A percentile compares a stretch with the other conserved stretches of the same genome.
phyloP scores from a whole-genome alignment of 129 eudicot genomes.

The Flaveria sonorensis region DNA sequence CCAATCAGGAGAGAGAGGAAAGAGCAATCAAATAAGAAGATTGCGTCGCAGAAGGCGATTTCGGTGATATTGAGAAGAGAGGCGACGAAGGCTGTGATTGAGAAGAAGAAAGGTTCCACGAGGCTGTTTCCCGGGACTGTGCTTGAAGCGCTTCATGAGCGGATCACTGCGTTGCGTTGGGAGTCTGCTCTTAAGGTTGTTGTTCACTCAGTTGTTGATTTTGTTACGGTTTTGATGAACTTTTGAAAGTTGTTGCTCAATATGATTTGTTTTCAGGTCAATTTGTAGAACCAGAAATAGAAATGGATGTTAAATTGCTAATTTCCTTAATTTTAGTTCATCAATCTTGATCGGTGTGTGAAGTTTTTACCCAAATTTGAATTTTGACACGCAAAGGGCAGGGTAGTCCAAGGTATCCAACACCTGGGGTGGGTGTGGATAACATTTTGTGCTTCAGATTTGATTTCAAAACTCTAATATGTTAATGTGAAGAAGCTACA shows the following conservation, averaged over 20 bases:
- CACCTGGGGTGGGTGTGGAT: background rate
- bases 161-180: slow-evolving; percentile 94
- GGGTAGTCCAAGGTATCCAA: background rate
- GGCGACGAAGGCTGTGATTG: slow-evolving; percentile 86
- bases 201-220: background rate
- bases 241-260: background rate
- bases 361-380: background rate
- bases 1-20: slow-evolving; percentile 61
- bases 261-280: too few species aligned
- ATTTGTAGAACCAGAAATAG: too few species aligned
- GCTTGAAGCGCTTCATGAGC: slow-evolving; percentile 94
- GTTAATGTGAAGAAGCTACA: too few species aligned
- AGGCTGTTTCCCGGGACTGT: slow-evolving; percentile 77
- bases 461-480: background rate
- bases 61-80: slow-evolving; percentile 85
- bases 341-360: background rate
- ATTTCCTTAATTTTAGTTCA: background rate
- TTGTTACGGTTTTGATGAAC: background rate
- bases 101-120: slow-evolving; percentile 84
- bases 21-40: slow-evolving; percentile 68
- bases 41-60: slow-evolving; percentile 85
- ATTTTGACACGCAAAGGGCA: background rate
- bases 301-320: too few species aligned
- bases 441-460: background rate
- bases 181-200: slow-evolving; percentile 94